Conservation (phyloP, 164 flowering plant genomes). For the Magnolia changhungtana region DNA sequence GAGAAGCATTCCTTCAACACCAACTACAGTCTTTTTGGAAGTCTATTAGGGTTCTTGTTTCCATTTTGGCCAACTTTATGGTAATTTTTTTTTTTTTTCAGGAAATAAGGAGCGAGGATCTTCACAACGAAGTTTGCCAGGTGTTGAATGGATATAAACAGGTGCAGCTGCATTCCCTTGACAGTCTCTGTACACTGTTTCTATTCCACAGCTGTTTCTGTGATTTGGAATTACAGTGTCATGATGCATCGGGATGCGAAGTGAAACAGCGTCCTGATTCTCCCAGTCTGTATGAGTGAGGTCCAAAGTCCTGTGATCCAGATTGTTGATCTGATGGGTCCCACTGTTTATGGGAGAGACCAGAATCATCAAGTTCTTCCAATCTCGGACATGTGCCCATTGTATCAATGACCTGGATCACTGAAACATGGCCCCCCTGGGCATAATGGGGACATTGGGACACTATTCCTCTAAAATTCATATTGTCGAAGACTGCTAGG, state of each 20-base stretch:
- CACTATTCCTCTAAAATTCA: neutral
- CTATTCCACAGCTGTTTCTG: neutral
- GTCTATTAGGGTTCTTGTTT: conserved; percentile 2
- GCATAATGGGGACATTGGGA: neutral
- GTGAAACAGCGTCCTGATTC: neutral
- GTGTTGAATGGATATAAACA: conserved; percentile 93
- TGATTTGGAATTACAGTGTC: neutral
- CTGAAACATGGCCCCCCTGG: neutral
- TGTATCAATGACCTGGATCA: neutral
- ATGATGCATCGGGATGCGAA: neutral
- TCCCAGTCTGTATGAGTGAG: neutral
- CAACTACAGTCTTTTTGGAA: neutral
- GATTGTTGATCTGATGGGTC: neutral
- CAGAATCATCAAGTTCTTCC: neutral
- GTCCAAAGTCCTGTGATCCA: neutral
- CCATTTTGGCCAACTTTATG: neutral
- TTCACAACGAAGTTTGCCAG: conserved; percentile 88
- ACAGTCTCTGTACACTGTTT: neutral
- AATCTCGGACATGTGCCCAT: neutral
- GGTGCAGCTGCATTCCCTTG: conserved; percentile 35
- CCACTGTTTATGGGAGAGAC: neutral
- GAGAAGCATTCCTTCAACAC: conserved; percentile 13
- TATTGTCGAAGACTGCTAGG: neutral
- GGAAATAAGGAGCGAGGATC: conserved; percentile 95
- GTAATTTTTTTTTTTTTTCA: conserved; percentile 17